Evolutionary conservation across 2,329 filamentous ascomycete genomes (phyloP), one percentile per base, ranked within the genome.

Genomic region (Curvularia spicifera): DNA sequence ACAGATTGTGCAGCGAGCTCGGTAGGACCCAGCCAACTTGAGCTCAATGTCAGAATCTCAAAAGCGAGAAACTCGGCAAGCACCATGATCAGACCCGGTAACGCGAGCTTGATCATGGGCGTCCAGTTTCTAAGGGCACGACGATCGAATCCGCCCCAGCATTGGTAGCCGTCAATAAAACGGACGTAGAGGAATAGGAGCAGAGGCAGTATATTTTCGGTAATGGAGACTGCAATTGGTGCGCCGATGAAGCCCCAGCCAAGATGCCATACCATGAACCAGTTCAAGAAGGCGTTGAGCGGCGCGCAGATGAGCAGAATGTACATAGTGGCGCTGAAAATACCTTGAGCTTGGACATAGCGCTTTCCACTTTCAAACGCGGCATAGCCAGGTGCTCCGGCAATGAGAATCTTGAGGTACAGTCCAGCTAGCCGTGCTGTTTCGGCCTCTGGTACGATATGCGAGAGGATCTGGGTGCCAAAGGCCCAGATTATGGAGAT

Each of bases 31-130:
- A 97, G 88, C 67, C 90, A 91, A 51, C 89, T 91, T 0, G 91
- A 86, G 8, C 88, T 87, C n/a, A 97, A 82, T 0, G 93, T 97
- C 61, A 97, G 82, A 48, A 97, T 87, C 76, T 98, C 94, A 75
- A 98, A 98, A 6, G 93, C 93, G 10, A 97, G 84, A 79, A 91
- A 96, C 75, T 98, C 94, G 5, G 94, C 93, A 75, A 96, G 88
- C 1, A 98, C 90, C 93, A 97, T 97, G 64, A 97, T 81, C 74
- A 98, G 87, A 1, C 94, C 94, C 0, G 94, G 93, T 12, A 97
- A 80, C 0, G 94, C 92, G 37, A 98, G 88, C 47, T 87, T 87
- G 68, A 98, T 86, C 94, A 96, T 96, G 8, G 89, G 89, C 1
- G 83, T 82, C 91, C 91, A 95, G 72, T 94, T 94, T 33, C 80